Base-by-base conservation (phyloP, 805 yeast genomes). In the Cyberlindnera euphorbiiphila region DNA sequence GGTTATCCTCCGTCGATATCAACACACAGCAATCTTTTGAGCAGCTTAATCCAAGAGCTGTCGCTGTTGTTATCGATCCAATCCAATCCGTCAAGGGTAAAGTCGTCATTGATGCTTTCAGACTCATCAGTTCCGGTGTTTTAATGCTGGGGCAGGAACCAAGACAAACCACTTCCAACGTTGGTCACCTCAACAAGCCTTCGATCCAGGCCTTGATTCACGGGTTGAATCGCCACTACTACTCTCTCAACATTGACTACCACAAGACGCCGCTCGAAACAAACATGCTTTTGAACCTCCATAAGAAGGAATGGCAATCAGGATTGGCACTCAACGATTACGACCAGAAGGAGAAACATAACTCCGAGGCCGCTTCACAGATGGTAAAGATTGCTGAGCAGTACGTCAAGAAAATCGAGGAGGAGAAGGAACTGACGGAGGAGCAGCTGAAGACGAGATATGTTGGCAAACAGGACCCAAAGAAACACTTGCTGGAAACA, bases 81-180 rank as follows among this genome's bases (percentile, higher is more conserved):
- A 93, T 93, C 57, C 99, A 93, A 65, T 87, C 96, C 11, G 99
- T 93, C 34, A 89, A 91, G 64, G 99, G 99, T 47, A 93, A 93
- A 61, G 99, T 93, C 32, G 99, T 93, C 32, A 93, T 93, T 54
- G 99, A 93, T 65, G 99, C 99, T 2, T 93, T 93, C 67, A 77
- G 99, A 68, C 73, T 94, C 47, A 93, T 93, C 55, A 86, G 87
- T 49, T 79, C 96, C 4, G 76, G 88, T 28, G 74, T 88, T 10
- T 64, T 89, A 54, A 86, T 93, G 93, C 76, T 87, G 74, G 96
- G 96, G 41, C 95, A 86, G 62, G 99, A 93, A 64, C 97, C 98
- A 37, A 80, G 99, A 59, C 98, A 91, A 61, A 83, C 97, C 9
- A 93, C 98, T 5, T 87, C 96, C 16, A 93, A 93, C 59, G 81